phyloP scores from a whole-genome alignment of 1,284 basidiomycete species.

The Rhodotorula sp. region DNA sequence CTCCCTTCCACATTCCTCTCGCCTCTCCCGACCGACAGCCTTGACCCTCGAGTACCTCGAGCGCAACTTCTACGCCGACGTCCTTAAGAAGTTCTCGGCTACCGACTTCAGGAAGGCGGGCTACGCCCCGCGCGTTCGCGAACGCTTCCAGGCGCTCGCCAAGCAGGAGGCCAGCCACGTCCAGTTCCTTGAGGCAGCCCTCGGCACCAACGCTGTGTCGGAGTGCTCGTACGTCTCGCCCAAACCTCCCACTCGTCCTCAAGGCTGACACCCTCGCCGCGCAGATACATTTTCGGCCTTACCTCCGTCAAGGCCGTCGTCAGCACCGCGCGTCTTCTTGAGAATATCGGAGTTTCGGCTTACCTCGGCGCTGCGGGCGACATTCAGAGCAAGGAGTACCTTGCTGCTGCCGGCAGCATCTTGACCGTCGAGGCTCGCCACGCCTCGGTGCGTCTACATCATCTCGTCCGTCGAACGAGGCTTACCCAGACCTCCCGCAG shows the following conservation, averaged over 20 bases:
- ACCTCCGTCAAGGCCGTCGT: conserved; percentile 10
- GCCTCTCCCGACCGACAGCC: conserved; percentile 12
- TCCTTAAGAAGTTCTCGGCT: conserved; percentile 13
- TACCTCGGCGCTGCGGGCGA: conserved; percentile 55
- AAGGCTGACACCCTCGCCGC: no score
- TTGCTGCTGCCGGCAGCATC: conserved; percentile 44
- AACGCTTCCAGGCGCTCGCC: neutral
- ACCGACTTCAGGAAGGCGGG: conserved; percentile 15
- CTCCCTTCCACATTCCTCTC: neutral
- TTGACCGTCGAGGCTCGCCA: conserved; percentile 51
- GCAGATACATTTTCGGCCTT: conserved; percentile 12
- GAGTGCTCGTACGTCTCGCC: conserved; percentile 10
- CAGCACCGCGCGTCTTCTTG: conserved; percentile 41
- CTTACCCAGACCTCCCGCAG: conserved; percentile 32
- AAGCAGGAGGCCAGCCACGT: conserved; percentile 14
- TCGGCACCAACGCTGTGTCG: conserved; percentile 1
- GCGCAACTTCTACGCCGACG: neutral
- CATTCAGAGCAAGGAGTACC: conserved; percentile 26
- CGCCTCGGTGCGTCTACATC: conserved; percentile 24
- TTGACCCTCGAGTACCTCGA: conserved; percentile 46
- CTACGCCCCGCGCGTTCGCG: conserved; percentile 1
- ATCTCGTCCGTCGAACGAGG: conserved; percentile 52
- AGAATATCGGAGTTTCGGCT: conserved; percentile 36
- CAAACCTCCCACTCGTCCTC: no score
- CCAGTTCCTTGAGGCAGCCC: conserved; percentile 2